Base-by-base conservation (phyloP, 75 land plant genomes). In the Pinus albicaulis region DNA sequence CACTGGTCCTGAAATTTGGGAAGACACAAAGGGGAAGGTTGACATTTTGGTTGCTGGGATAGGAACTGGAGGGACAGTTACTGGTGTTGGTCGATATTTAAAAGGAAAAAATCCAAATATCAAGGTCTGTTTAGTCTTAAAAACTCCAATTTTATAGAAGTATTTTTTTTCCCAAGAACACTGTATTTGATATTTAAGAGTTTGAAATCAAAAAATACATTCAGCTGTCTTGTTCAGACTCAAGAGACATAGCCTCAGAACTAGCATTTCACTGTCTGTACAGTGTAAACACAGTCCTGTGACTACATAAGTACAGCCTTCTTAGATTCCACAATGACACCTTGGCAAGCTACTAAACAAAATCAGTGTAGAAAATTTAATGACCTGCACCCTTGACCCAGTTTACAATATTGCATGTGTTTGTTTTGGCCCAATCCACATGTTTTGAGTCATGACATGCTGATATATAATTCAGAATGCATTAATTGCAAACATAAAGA, bases 1-100 rank as follows among this genome's bases (percentile, higher is more conserved):
- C 73, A 95, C 98, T 64, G 98, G 98, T 56, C 98, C 98, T 74
- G 98, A 95, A 82, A 95, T 95, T 55, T 95, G 98, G 98, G 93
- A 93, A 76, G 98, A 91, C 74, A 88, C 98, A 41, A 81, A 76
- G 25, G 98, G 98, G 12, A 93, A 93, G 77, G 86, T 95, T 65
- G 96, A 95, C 74, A 89, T 89, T 19, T 78, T 95, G 80, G 86
- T 95, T 80, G 83, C 92, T 22, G 98, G 98, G 34, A 95, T 95
- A 74, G 98, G 98, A 61, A 95, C 98, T 34, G 98, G 93, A 36
- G 98, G 98, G 28, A 95, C 98, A 14, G 89, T 93, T 25, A 76
- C 98, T 65, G 98, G 98, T 14, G 92, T 80, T 80, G 98, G 98
- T 25, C 85, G 79, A 26, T 95, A 72, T 56, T 80, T 95, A 70